A percentile compares a stretch with the other conserved stretches of the same genome.
These are phyloP conservation scores for Blastobotrys americana DNA, from an alignment of 805 yeast species.

Conservation along the genomic window DNA sequence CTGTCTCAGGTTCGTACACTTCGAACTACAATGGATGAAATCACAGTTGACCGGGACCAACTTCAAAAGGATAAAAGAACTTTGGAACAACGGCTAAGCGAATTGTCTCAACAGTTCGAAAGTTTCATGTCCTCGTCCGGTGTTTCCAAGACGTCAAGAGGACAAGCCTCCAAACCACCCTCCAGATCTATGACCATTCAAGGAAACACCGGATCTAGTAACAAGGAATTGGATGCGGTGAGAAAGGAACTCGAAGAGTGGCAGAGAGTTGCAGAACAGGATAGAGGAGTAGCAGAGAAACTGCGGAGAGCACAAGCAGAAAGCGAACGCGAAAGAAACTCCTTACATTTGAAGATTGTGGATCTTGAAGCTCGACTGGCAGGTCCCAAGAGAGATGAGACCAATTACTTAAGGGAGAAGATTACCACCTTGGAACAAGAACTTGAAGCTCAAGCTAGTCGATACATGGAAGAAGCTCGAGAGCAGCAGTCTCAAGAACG, in stretches of 20 bases:
- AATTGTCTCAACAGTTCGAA: slow-evolving; percentile 36
- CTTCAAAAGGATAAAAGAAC: slow-evolving; percentile 44
- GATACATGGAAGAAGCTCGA: slow-evolving; percentile 17
- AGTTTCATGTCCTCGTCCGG: slow-evolving; percentile 24
- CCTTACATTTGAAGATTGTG: slow-evolving; percentile 20
- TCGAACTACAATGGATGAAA: slow-evolving; percentile 51
- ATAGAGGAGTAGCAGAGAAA: slow-evolving; percentile 22
- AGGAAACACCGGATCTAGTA: background rate
- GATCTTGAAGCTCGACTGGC: slow-evolving; percentile 22
- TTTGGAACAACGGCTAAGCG: slow-evolving; percentile 40
- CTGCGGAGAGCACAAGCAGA: slow-evolving; percentile 25
- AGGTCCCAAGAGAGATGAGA: slow-evolving; percentile 16
- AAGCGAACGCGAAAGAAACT: slow-evolving; percentile 30
- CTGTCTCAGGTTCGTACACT: slow-evolving; percentile 49
- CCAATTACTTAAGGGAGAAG: slow-evolving; percentile 12
- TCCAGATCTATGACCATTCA: background rate
- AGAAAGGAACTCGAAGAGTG: slow-evolving; percentile 29
- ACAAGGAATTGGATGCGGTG: slow-evolving; percentile 14
- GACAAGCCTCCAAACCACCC: background rate
- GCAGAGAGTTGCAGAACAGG: slow-evolving; percentile 20
- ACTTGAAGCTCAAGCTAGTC: slow-evolving; percentile 16
- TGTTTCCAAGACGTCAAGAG: slow-evolving; percentile 3
- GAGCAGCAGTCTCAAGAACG: slow-evolving; percentile 21
- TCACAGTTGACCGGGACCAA: slow-evolving; percentile 56
- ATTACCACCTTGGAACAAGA: slow-evolving; percentile 21